Base-by-base conservation (phyloP, 164 flowering plant species). In the Dillenia suffruticosa region DNA sequence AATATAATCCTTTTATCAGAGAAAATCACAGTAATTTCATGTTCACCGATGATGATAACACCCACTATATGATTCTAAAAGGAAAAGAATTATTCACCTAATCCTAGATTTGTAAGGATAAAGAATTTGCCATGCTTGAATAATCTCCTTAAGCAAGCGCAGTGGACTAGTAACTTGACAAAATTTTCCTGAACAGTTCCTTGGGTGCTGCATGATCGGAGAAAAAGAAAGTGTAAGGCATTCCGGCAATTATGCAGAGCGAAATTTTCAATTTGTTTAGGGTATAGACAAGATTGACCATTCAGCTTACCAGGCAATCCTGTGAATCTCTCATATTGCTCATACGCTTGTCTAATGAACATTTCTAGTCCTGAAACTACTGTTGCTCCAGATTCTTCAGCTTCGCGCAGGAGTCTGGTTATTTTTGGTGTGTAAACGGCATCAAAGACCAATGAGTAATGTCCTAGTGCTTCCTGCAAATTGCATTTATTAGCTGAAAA, bases 361-460 rank as follows among this genome's bases (percentile, higher is more conserved):
- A 95, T 95, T 67, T 95, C 97, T 60, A 84, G 60, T 24, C 98
- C 97, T 1, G 83, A 57, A 44, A 88, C 98, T 62, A 67, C 65
- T 46, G 56, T 73, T 56, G 89, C 92, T 71, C 99, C 99, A 58
- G 71, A 69, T 63, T 84, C 92, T 61, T 83, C 72, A 44, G 98
- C 97, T 81, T 95, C 99, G 48, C 73, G 74, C 74, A 92, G 63
- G 57, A 95, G 90, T 71, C 90, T 80, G 26, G 99, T 95, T 48
- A 84, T 74, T 82, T 81, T 90, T 2, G 99, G 99, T 11, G 98
- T 88, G 78, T 95, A 95, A 44, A 95, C 84, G 13, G 96, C 96
- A 76, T 95, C 98, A 17, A 95, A 95, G 40, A 90, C 98, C 63
- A 92, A 77, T 5, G 86, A 65, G 55, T 95, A 95, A 26, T 65